These are phyloP conservation scores for Naganishia albida DNA, from an alignment of 1,284 basidiomycete genomes.

Conservation along the genomic window DNA sequence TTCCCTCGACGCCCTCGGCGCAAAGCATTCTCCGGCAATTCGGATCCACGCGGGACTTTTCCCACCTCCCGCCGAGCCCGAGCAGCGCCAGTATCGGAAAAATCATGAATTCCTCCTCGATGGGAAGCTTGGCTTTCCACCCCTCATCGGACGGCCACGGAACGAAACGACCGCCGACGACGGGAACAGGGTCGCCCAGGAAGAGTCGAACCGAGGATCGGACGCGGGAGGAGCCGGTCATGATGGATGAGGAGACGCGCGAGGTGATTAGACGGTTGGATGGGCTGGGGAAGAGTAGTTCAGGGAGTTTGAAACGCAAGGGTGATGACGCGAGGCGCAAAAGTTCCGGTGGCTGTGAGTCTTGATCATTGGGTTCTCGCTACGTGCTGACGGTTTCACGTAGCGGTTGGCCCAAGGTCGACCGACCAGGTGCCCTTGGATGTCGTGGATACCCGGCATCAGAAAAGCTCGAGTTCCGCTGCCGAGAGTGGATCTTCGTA, in stretches of 20 bases:
- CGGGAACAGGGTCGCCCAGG: constrained; percentile 6
- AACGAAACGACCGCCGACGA: background rate
- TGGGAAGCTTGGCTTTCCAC: constrained; percentile 52
- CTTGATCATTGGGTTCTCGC: background rate
- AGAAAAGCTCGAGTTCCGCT: background rate
- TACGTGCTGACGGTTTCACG: background rate
- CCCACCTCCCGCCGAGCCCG: constrained; percentile 82
- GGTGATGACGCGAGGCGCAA: constrained; percentile 1
- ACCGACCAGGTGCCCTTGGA: background rate
- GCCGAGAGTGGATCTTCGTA: background rate
- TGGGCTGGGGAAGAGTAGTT: constrained; percentile 68
- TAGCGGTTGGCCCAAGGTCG: background rate
- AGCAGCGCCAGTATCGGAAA: constrained; percentile 80
- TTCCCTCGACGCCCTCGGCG: constrained; percentile 40
- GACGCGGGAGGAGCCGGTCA: background rate
- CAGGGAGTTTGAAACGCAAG: constrained; percentile 57
- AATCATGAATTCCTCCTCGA: constrained; percentile 60
- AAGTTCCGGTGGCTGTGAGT: background rate
- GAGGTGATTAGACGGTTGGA: constrained; percentile 92
- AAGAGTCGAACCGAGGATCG: constrained; percentile 3
- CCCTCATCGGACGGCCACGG: constrained; percentile 33
- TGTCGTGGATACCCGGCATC: background rate
- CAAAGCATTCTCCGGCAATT: constrained; percentile 58
- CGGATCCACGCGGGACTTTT: constrained; percentile 66
- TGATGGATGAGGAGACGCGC: constrained; percentile 73